phyloP scores from a whole-genome alignment of 2,329 filamentous ascomycete species.

The Phialophora chinensis region DNA sequence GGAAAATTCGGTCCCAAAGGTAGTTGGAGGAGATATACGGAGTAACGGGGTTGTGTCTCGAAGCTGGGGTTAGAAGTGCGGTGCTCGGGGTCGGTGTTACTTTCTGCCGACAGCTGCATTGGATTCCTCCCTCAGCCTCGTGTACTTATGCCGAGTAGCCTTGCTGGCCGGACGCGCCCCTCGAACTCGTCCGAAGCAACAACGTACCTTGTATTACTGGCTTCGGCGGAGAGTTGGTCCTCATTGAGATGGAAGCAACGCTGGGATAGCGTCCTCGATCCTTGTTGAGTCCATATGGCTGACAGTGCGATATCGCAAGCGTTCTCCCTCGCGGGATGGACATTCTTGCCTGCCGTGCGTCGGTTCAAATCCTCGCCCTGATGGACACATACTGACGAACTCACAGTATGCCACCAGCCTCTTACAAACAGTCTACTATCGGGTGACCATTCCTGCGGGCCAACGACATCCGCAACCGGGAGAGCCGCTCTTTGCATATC shows the following conservation, averaged over 20 bases:
- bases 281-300: constrained; percentile 35
- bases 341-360: constrained; percentile 65
- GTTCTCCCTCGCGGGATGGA: constrained; percentile 65
- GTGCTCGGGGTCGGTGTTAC: background rate
- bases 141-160: background rate
- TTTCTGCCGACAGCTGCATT: background rate
- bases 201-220: background rate
- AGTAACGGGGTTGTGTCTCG: background rate
- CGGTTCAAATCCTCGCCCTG: constrained; percentile 3
- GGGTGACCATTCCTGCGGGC: constrained; percentile 86
- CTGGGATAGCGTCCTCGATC: background rate
- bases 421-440: constrained; percentile 82
- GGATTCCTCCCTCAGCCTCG: background rate
- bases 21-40: too few relatives aligned
- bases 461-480: constrained; percentile 74
- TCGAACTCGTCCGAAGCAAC: background rate
- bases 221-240: background rate
- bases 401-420: constrained; percentile 75
- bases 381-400: background rate
- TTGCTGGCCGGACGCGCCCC: background rate
- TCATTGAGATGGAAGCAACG: background rate
- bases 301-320: constrained; percentile 51
- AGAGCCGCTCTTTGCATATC: constrained; percentile 71
- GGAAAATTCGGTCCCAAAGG: too few relatives aligned
- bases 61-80: too few relatives aligned